Base-by-base conservation (phyloP, 345 rosid genomes). In the Excoecaria agallocha region DNA sequence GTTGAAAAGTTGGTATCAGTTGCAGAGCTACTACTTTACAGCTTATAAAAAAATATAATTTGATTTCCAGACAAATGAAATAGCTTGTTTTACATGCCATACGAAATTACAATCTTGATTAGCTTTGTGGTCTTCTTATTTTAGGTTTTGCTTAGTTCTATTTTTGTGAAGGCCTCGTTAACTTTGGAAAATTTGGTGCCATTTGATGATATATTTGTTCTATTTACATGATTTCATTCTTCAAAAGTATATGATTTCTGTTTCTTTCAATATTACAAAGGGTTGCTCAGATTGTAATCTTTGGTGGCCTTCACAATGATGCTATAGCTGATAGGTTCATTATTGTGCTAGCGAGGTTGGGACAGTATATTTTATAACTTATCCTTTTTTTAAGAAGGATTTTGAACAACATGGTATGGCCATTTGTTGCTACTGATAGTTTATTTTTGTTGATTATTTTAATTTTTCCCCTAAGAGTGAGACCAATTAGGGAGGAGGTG, bases 281-380 rank as follows among this genome's bases (percentile, higher is more conserved):
- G 93, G 89, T 91, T 82, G 96, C 97, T 17, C 89, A 96, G 87
- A 95, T 91, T 76, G 90, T 95, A 22, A 83, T 93, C 82, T 84
- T 91, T 81, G 99, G 99, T 74, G 93, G 97, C 68, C 93, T 92
- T 86, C 77, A 74, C 64, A 75, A 84, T 84, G 81, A 84, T 78
- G 86, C 85, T 80, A 84, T 90, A 91, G 96, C 91, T 35, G 91
- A 91, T 81, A 82, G 45, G 90, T 91, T 78, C 98, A 93, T 78
- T 71, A 52, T 37, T 82, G 68, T 79, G 96, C 92, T 39, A 82
- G 80, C 82, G 87, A 85, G 79, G 82, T 82, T 68, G 98, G 97
- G 65, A 81, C 82, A 69, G 96, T 89, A 22, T 93, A 97, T 76
- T 90, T 94, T 70, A 80, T 91, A 68, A 87, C 85, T 71, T 91